Base-by-base conservation (phyloP, 352 stramenopile genomes). In the Pythium coloratum region DNA sequence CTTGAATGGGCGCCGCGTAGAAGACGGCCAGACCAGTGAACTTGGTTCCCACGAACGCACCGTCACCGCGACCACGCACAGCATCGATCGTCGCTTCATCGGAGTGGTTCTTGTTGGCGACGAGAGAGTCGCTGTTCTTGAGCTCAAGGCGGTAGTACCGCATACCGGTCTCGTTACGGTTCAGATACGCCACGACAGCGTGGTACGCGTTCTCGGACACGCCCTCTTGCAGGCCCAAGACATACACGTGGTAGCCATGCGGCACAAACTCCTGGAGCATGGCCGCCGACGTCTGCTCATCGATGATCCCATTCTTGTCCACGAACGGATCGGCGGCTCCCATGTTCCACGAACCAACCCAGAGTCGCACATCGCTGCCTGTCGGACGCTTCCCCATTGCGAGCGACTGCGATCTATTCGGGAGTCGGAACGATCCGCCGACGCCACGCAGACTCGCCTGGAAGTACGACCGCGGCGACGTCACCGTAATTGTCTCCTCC, bases 311-410 rank as follows among this genome's bases (percentile, higher is more conserved):
- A 42, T 75, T 75, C 33, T 78, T 78, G 46, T 94, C 84, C 5
- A 81, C 78, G 57, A 95, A 94, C 13, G 86, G 88, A 56, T 95
- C 89, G 8, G 85, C 77, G 0, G 86, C 87, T 2, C 84, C 86
- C 75, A 96, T 89, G 71, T 96, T 96, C 89, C 89, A 96, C 26
- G 84, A 90, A 6, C 89, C 89, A 5, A 91, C 80, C 88, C 87
- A 96, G 56, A 96, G 77, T 10, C 81, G 76, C 7, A 94, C 79
- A 58, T 94, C 83, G 13, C 64, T 70, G 38, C 60, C 75, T 44
- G 65, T 86, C 16, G 66, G 46, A 34, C 81, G 75, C 62, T 88
- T 82, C 5, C 66, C 34, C 10, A 36, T n/a, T 32, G 36, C 30
- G 2, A 66, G 42, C 3, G 55, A 44, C 8, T 60, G 40, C 12